These are phyloP conservation scores for Rhizophora mangle DNA, from an alignment of 345 rosid genomes.

Conservation along the genomic window DNA sequence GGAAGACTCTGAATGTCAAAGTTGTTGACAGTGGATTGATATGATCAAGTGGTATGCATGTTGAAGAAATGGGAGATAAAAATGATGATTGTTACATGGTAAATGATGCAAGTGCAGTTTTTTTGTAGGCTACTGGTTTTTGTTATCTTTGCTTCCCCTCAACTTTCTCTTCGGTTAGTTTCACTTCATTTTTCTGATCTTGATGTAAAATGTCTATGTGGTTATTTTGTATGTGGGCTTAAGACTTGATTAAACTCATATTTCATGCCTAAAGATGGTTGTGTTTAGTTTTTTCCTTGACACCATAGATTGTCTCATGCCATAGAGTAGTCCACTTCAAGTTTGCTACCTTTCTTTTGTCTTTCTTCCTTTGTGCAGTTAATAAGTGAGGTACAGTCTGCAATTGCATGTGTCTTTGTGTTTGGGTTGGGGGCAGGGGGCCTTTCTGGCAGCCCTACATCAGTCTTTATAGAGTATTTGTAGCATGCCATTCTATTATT, in stretches of 20 bases:
- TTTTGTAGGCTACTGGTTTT: conserved; percentile 66
- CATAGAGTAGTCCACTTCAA: too few relatives aligned
- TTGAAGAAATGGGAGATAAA: conserved; percentile 92
- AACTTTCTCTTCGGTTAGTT: conserved; percentile 24
- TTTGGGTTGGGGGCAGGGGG: too few relatives aligned
- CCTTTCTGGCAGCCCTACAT: too few relatives aligned
- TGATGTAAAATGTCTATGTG: background rate
- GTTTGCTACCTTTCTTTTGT: too few relatives aligned
- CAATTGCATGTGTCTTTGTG: too few relatives aligned
- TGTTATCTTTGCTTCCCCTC: background rate
- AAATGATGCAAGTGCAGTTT: conserved; percentile 55
- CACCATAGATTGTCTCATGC: too few relatives aligned
- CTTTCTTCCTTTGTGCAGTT: too few relatives aligned
- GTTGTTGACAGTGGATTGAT: conserved; percentile 87
- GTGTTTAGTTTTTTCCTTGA: background rate
- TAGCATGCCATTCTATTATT: too few relatives aligned
- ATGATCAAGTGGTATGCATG: conserved; percentile 74
- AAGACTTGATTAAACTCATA: background rate
- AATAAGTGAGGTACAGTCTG: too few relatives aligned
- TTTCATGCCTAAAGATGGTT: background rate
- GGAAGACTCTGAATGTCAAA: conserved; percentile 56
- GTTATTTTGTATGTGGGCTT: background rate
- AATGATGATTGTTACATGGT: conserved; percentile 86
- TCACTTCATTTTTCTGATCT: background rate
- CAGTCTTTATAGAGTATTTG: too few relatives aligned